phyloP scores from a whole-genome alignment of 305 asterid species.

The Fraxinus angustifolia region DNA sequence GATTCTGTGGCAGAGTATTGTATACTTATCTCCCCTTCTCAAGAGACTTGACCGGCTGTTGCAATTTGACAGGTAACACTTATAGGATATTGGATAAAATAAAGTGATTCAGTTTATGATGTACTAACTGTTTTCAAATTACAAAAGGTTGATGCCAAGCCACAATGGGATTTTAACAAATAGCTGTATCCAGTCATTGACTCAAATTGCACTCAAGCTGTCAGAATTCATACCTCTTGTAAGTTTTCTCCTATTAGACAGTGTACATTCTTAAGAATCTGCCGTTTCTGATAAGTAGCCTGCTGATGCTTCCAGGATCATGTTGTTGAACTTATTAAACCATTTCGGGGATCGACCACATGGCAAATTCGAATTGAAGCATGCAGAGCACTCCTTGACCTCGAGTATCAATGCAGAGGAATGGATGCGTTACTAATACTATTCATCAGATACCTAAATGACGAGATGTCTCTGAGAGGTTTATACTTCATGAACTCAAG shows the following conservation, averaged over 20 bases:
- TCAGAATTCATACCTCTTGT: constrained; percentile 86
- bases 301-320: constrained; percentile 56
- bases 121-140: constrained; percentile 18
- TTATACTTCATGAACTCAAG: constrained; percentile 20
- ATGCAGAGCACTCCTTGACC: constrained; percentile 81
- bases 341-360: constrained; percentile 52
- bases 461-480: constrained; percentile 87
- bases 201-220: constrained; percentile 83
- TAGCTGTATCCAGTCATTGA: constrained; percentile 77
- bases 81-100: constrained; percentile 16
- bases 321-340: constrained; percentile 62
- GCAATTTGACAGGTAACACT: constrained; percentile 87
- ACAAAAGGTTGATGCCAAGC: constrained; percentile 90
- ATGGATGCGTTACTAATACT: constrained; percentile 69
- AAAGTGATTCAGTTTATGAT: constrained; percentile 1
- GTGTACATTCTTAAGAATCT: constrained; percentile 12
- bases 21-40: constrained; percentile 74
- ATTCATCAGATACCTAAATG: constrained; percentile 64
- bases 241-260: constrained; percentile 33
- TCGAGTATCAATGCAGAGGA: constrained; percentile 79
- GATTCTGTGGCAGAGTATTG: constrained; percentile 62
- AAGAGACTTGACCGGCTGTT: constrained; percentile 92
- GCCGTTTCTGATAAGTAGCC: constrained; percentile 31
- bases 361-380: constrained; percentile 89
- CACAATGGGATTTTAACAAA: constrained; percentile 86